Conservation (phyloP, 169 alveolate species). For the Eimeria maxima region DNA sequence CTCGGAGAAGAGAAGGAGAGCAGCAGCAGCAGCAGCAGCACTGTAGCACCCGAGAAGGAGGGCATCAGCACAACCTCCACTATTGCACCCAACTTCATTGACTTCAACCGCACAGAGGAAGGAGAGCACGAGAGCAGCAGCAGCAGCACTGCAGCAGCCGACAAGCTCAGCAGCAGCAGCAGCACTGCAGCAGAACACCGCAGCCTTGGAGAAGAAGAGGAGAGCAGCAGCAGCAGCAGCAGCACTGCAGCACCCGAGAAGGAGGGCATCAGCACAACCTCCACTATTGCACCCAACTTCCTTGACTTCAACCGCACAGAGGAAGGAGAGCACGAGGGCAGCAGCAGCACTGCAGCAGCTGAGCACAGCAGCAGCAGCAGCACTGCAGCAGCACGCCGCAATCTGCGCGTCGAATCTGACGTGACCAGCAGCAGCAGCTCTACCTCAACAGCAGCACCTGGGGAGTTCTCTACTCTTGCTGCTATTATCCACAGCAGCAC, state of each 20-base stretch:
- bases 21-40: conserved; percentile 42
- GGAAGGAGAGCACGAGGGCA: background rate
- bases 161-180: background rate
- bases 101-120: background rate
- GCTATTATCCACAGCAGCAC: background rate
- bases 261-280: no score
- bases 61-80: conserved; percentile 3
- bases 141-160: conserved; percentile 32
- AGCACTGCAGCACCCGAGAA: conserved; percentile 28
- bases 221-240: conserved; percentile 28
- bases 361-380: conserved; percentile 24
- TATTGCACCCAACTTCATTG: background rate
- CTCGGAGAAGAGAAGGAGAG: no score
- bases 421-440: conserved; percentile 15
- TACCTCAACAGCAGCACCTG: background rate
- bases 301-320: background rate
- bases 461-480: background rate
- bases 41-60: background rate
- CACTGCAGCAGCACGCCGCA: background rate
- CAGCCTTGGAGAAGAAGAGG: background rate
- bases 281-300: background rate
- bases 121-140: background rate
- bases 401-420: no score
- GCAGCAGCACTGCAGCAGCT: conserved; percentile 22
- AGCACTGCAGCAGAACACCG: conserved; percentile 32